Conservation (phyloP, 345 rosid genomes). For the Turnera subulata region DNA sequence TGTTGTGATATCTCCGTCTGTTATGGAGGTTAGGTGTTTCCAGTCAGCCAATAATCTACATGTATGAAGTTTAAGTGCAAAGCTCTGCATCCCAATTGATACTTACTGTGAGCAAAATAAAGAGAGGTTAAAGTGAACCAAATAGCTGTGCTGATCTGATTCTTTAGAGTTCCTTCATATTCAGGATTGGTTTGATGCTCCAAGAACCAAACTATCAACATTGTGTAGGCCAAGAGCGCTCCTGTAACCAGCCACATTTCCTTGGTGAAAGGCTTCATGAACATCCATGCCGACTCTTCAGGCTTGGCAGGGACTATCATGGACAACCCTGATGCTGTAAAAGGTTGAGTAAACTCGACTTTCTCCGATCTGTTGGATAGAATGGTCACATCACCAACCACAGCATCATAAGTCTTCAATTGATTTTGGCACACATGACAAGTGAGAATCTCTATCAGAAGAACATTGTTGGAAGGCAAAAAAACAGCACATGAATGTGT, state of each 20-base stretch:
- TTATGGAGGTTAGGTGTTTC: too few species aligned
- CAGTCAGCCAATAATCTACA: too few species aligned
- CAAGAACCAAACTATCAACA: conserved; percentile 43
- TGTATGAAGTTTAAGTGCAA: too few species aligned
- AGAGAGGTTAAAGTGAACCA: conserved; percentile 51
- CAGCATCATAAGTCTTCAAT: conserved; percentile 39
- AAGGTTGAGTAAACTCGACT: conserved; percentile 55
- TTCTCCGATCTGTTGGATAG: conserved; percentile 24
- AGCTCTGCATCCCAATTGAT: too few species aligned
- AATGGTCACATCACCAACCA: conserved; percentile 52
- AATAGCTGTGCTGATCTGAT: conserved; percentile 38
- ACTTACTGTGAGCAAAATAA: conserved; percentile 57
- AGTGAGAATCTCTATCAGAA: conserved; percentile 3
- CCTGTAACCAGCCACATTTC: conserved; percentile 47
- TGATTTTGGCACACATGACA: too few species aligned
- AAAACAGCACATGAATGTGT: too few species aligned
- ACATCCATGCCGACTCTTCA: conserved; percentile 33
- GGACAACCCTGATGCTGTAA: conserved; percentile 43
- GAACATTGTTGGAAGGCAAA: too few species aligned
- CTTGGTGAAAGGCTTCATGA: conserved; percentile 45
- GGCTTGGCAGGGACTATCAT: conserved; percentile 39
- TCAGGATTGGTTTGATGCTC: conserved; percentile 38
- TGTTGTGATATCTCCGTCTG: too few species aligned
- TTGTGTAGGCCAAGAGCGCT: conserved; percentile 36
- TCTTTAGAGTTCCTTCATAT: conserved; percentile 30